phyloP scores from a whole-genome alignment of 345 rosid species.

The thale cress (Arabidopsis thaliana) region TAIR10.1 NC_003075.7:8398501-8399000 shows the following conservation, averaged over 20 bases:
- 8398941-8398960: neutral
- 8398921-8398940: conserved; percentile 18
- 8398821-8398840: conserved; percentile 33
- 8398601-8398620: conserved; percentile 73
- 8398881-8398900: conserved; percentile 29
- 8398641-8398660: conserved; percentile 51
- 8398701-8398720: neutral
- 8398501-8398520: neutral
- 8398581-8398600: conserved; percentile 65
- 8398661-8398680: neutral
- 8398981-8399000: conserved; percentile 15
- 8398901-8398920: conserved; percentile 2
- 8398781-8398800: neutral
- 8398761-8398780: neutral
- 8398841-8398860: conserved; percentile 42
- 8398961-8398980: conserved; percentile 27
- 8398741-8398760: neutral
- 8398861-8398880: conserved; percentile 30
- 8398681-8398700: neutral
- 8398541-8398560: conserved; percentile 22
- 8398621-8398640: conserved; percentile 73
- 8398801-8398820: conserved; percentile 32
- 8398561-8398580: conserved; percentile 61
- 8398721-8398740: neutral
- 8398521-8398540: neutral